Percentiles rank a stretch among this genome's conserved stretches.
These are phyloP conservation scores for Diaporthe sp. DNA, from an alignment of 2,329 filamentous ascomycete genomes.

Conservation along the genomic window DNA sequence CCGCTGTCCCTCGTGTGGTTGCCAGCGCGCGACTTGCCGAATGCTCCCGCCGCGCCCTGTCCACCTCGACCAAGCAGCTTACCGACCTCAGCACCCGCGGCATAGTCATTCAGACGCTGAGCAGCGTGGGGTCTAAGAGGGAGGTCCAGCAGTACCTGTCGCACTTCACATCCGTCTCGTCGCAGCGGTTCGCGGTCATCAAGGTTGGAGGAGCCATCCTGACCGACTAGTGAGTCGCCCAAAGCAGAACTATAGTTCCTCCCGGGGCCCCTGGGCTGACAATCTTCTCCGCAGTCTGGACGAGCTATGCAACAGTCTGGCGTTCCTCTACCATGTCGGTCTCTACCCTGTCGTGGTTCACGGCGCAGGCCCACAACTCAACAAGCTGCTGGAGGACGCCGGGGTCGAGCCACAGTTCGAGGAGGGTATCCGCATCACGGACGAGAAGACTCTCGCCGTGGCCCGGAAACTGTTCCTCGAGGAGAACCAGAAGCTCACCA, in stretches of 20 bases:
- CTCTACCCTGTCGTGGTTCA: constrained; percentile 96
- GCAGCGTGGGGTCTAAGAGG: constrained; percentile 94
- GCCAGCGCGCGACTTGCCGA: constrained; percentile 37
- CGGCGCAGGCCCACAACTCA: constrained; percentile 93
- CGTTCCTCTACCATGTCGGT: constrained; percentile 93
- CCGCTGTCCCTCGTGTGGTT: constrained; percentile 19
- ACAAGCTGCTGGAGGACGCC: constrained; percentile 87
- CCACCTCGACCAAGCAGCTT: constrained; percentile 45
- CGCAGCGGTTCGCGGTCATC: constrained; percentile 97
- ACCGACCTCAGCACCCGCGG: constrained; percentile 74
- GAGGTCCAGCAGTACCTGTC: constrained; percentile 98
- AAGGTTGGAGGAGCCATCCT: constrained; percentile 98
- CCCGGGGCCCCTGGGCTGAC: constrained; percentile 7
- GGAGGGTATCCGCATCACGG: constrained; percentile 94
- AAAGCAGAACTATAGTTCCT: background rate
- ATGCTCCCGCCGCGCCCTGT: constrained; percentile 44
- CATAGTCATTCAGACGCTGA: constrained; percentile 89
- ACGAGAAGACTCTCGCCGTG: constrained; percentile 92
- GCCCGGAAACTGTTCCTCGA: constrained; percentile 93
- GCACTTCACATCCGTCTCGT: constrained; percentile 96
- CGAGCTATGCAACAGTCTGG: constrained; percentile 87
- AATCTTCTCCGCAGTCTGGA: constrained; percentile 64
- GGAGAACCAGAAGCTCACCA: constrained; percentile 92
- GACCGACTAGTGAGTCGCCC: constrained; percentile 73
- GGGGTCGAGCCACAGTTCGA: constrained; percentile 96